Evolutionary conservation across 176 grass and related monocot species (phyloP).

Genomic region (Aechmea fasciata): DNA sequence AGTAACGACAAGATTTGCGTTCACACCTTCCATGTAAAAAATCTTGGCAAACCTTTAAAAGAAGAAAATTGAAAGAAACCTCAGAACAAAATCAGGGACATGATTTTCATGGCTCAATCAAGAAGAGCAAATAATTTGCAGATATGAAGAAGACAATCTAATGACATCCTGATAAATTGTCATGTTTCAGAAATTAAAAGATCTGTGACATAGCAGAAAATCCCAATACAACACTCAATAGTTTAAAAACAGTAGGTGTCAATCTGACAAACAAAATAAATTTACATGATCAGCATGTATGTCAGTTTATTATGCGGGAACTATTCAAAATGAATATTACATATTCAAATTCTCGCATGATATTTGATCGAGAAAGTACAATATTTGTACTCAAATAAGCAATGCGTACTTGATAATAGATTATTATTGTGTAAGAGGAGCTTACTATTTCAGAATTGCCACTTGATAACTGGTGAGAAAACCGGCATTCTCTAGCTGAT

Average conservation of each 20-base stretch:
- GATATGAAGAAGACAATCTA: too few species aligned
- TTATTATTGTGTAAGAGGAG: not conserved
- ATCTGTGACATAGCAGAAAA: too few species aligned
- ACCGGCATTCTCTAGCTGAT: conserved; percentile 50
- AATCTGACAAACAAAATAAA: not conserved
- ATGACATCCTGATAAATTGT: too few species aligned
- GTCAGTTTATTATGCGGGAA: too few species aligned
- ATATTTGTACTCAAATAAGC: too few species aligned
- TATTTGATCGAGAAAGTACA: too few species aligned
- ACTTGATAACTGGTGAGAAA: conserved; percentile 45
- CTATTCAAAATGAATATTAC: too few species aligned
- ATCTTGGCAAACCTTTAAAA: conserved; percentile 55
- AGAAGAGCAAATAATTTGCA: not conserved
- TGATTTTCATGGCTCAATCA: conserved; percentile 2
- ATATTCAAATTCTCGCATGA: too few species aligned
- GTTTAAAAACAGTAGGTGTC: not conserved
- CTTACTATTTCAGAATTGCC: conserved; percentile 44
- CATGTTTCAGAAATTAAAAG: too few species aligned
- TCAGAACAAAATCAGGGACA: not conserved
- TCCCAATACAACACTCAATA: too few species aligned
- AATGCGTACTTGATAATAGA: too few species aligned
- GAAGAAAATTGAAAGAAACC: not conserved
- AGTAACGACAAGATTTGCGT: conserved; percentile 56
- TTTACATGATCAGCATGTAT: too few species aligned
- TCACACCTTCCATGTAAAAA: conserved; percentile 59